Evolutionary conservation across 441 rosid species (phyloP).

Genomic region (Erodium moschatum): DNA sequence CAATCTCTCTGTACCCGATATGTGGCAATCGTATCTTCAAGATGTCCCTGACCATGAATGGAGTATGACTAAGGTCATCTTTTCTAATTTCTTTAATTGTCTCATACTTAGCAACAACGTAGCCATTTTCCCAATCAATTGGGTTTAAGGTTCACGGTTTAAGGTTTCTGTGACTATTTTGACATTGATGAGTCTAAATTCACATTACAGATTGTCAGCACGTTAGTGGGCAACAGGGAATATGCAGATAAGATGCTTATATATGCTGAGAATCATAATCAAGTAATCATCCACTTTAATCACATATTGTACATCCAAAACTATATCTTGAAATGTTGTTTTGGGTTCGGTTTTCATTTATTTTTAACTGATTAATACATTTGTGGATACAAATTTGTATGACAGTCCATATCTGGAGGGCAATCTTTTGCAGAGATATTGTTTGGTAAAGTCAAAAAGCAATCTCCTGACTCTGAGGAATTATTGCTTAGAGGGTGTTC

Average conservation of each 20-base stretch:
- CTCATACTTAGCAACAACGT: conserved; percentile 10
- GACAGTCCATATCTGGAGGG: conserved; percentile 88
- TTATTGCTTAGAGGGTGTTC: conserved; percentile 56
- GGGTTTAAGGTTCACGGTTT: too few relatives aligned
- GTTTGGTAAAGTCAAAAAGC: conserved; percentile 47
- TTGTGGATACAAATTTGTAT: conserved; percentile 18
- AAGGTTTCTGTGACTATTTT: neutral
- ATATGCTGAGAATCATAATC: conserved; percentile 80
- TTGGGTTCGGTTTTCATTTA: neutral
- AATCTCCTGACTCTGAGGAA: conserved; percentile 39
- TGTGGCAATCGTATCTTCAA: conserved; percentile 83
- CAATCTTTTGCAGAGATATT: conserved; percentile 80
- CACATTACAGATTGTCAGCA: conserved; percentile 58
- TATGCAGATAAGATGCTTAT: conserved; percentile 73
- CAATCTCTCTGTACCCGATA: conserved; percentile 77
- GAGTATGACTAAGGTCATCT: conserved; percentile 88
- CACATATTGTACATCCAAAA: conserved; percentile 11
- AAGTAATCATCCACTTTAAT: conserved; percentile 35
- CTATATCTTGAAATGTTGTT: conserved; percentile 11
- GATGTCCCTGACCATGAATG: conserved; percentile 60
- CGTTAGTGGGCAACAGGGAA: conserved; percentile 54
- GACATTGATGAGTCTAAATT: conserved; percentile 8
- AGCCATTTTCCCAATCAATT: too few relatives aligned
- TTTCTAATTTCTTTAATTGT: conserved; percentile 17
- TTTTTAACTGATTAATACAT: conserved; percentile 15